Evolutionary conservation across 108 stramenopile genomes (phyloP).

Genomic region (Mayamaea pseudoterrestris): DNA sequence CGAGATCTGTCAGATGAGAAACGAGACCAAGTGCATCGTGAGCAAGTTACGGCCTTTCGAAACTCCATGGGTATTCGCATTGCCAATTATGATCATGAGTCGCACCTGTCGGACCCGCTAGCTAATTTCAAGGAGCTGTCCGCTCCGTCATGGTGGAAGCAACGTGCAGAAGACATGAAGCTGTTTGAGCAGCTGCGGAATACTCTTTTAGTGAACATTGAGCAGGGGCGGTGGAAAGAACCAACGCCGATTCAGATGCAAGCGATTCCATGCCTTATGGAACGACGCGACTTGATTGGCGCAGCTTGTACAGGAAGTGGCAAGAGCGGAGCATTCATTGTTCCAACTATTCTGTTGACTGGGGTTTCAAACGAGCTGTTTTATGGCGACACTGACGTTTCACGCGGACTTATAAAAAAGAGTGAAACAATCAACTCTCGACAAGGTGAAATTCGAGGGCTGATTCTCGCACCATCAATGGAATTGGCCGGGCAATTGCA

Average conservation of each 20-base stretch:
- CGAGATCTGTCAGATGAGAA: slow-evolving; percentile 52
- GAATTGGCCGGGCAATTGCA: slow-evolving; percentile 92
- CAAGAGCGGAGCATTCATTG: slow-evolving; percentile 57
- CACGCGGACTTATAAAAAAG: slow-evolving; percentile 26
- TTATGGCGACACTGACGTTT: slow-evolving; percentile 19
- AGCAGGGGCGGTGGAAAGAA: slow-evolving; percentile 83
- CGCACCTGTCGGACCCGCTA: slow-evolving; percentile 64
- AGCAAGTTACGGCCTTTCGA: slow-evolving; percentile 80
- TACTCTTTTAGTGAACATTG: slow-evolving; percentile 68
- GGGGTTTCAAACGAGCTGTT: slow-evolving; percentile 44
- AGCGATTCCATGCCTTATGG: slow-evolving; percentile 56
- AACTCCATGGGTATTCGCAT: slow-evolving; percentile 63
- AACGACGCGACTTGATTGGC: slow-evolving; percentile 76
- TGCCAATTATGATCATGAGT: slow-evolving; percentile 42
- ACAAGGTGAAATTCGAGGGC: slow-evolving; percentile 53
- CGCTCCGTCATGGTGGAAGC: slow-evolving; percentile 58
- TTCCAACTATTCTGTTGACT: slow-evolving; percentile 78
- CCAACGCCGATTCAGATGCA: slow-evolving; percentile 95
- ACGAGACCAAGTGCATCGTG: slow-evolving; percentile 46
- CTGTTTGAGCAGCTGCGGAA: slow-evolving; percentile 28
- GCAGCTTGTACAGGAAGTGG: slow-evolving; percentile 82
- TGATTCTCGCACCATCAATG: slow-evolving; percentile 86
- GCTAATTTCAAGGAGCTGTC: slow-evolving; percentile 52
- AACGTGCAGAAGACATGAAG: background rate
- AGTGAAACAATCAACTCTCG: slow-evolving; percentile 17